Evolutionary conservation across 371 early-diverging fungal genomes (phyloP).

Genomic region (Mucor sp.): DNA sequence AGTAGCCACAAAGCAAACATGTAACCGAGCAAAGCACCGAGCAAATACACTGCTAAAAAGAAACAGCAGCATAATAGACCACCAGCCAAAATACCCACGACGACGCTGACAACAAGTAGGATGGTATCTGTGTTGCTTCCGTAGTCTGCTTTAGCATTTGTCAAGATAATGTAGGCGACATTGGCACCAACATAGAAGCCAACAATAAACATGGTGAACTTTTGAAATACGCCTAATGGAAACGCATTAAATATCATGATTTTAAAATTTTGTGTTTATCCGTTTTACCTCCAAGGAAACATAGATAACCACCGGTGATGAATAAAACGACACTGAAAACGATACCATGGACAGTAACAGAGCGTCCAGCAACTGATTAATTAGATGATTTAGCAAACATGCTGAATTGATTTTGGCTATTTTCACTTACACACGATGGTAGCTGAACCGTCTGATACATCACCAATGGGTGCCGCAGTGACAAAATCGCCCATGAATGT

Average conservation of each 20-base stretch:
- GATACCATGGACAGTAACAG: slow-evolving; percentile 52
- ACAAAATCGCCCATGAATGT: slow-evolving; percentile 25
- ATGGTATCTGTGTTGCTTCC: slow-evolving; percentile 52
- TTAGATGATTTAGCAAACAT: neutral
- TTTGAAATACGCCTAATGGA: slow-evolving; percentile 53
- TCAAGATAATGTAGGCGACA: slow-evolving; percentile 55
- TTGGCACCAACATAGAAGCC: slow-evolving; percentile 59
- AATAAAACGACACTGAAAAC: slow-evolving; percentile 56
- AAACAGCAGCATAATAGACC: slow-evolving; percentile 57
- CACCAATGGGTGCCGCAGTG: slow-evolving; percentile 22
- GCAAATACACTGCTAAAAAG: slow-evolving; percentile 60
- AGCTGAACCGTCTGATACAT: slow-evolving; percentile 6
- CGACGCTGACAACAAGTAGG: slow-evolving; percentile 54
- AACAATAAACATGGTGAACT: slow-evolving; percentile 62
- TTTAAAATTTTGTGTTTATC: neutral
- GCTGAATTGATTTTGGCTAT: neutral
- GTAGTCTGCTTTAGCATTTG: slow-evolving; percentile 51
- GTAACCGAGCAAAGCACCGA: slow-evolving; percentile 63
- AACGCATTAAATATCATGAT: neutral
- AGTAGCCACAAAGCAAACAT: slow-evolving; percentile 59
- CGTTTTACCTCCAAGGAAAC: slow-evolving; percentile 46
- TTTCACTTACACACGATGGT: slow-evolving; percentile 23
- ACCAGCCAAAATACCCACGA: slow-evolving; percentile 56
- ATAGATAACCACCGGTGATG: slow-evolving; percentile 50
- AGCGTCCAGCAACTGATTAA: slow-evolving; percentile 34